These are phyloP conservation scores for Elsinoe batatas DNA, from an alignment of 2,329 filamentous ascomycete genomes.

Conservation along the genomic window DNA sequence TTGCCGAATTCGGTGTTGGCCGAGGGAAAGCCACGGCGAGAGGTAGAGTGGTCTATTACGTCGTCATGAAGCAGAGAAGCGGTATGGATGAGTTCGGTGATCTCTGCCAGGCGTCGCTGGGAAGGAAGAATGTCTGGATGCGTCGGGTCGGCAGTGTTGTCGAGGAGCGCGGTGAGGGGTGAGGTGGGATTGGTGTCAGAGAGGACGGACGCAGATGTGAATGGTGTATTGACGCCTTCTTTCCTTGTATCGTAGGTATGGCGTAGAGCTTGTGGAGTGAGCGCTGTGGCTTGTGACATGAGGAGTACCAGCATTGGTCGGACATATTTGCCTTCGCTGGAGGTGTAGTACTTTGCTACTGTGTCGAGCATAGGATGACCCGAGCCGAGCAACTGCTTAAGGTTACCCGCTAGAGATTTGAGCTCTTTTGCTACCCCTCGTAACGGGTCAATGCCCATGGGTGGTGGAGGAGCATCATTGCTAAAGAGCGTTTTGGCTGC, in stretches of 20 bases:
- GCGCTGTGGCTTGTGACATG: slow-evolving; percentile 88
- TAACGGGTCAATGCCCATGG: slow-evolving; percentile 75
- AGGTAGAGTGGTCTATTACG: slow-evolving; percentile 86
- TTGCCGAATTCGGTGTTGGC: slow-evolving; percentile 96
- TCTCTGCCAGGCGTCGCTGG: slow-evolving; percentile 85
- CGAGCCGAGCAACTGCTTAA: slow-evolving; percentile 82
- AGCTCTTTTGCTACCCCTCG: slow-evolving; percentile 90
- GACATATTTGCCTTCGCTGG: slow-evolving; percentile 92
- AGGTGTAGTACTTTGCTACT: slow-evolving; percentile 96
- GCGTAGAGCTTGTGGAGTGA: slow-evolving; percentile 55
- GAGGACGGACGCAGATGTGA: slow-evolving; percentile 54
- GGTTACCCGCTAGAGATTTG: slow-evolving; percentile 90
- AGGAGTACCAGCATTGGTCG: slow-evolving; percentile 88
- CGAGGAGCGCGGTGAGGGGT: slow-evolving; percentile 41
- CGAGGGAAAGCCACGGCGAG: slow-evolving; percentile 72
- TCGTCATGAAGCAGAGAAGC: slow-evolving; percentile 95
- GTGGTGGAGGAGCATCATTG: slow-evolving; percentile 50
- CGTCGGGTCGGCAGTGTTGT: slow-evolving; percentile 27
- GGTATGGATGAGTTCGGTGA: slow-evolving; percentile 94
- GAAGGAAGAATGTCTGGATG: slow-evolving; percentile 56
- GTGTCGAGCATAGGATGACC: slow-evolving; percentile 91
- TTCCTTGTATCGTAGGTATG: slow-evolving; percentile 23
- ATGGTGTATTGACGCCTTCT: slow-evolving; percentile 47
- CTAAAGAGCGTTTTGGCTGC: slow-evolving; percentile 60
- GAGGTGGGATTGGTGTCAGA: slow-evolving; percentile 71